A percentile compares a stretch with the other conserved stretches of the same genome.
Evolutionary conservation across 305 asterid species (phyloP).

Genomic region (Solanum hybrid): DNA sequence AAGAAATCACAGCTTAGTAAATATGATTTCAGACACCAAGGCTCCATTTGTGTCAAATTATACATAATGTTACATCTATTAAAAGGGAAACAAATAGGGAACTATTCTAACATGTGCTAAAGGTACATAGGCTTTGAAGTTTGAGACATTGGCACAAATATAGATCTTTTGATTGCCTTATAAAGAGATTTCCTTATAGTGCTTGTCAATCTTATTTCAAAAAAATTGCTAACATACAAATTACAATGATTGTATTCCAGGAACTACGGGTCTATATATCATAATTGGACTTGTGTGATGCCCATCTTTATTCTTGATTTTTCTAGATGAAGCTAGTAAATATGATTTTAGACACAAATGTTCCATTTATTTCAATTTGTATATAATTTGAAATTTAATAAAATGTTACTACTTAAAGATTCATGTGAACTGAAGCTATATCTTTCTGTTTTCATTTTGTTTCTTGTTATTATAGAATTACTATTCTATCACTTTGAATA

Average conservation of each 20-base stretch:
- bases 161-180: background rate
- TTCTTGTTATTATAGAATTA: background rate
- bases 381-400: background rate
- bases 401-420: background rate
- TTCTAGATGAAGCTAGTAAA: background rate
- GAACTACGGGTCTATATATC: background rate
- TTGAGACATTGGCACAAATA: background rate
- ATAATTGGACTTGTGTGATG: background rate
- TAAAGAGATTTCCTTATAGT: background rate
- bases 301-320: background rate
- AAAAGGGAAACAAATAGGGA: background rate
- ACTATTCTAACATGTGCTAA: constrained; percentile 5
- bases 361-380: background rate
- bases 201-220: background rate
- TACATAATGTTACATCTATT: background rate
- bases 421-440: background rate
- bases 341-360: background rate
- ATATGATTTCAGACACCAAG: background rate
- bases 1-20: background rate
- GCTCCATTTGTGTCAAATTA: background rate
- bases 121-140: background rate
- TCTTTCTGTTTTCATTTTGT: background rate
- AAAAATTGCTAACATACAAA: background rate
- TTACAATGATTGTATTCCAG: background rate
- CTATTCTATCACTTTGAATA: background rate